A percentile compares a stretch with the other conserved stretches of the same genome.
Evolutionary conservation across 805 yeast genomes (phyloP).

Genomic region (Myxozyma melibiosi): DNA sequence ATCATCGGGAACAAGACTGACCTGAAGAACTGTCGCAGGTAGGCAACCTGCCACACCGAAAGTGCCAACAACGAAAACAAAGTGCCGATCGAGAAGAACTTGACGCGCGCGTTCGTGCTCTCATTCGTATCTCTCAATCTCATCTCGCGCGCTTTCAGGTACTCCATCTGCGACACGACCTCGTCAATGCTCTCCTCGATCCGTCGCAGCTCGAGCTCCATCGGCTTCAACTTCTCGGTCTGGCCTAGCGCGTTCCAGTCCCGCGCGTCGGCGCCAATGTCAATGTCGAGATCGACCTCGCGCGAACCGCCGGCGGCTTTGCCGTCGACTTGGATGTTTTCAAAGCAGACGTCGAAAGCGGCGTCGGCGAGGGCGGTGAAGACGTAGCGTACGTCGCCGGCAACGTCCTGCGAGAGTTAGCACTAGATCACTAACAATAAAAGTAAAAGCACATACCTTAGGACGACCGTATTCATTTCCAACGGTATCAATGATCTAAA

Average conservation of each 20-base stretch:
- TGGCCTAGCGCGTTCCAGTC: slow-evolving; percentile 97
- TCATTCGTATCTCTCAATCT: slow-evolving; percentile 95
- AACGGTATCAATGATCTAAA: slow-evolving; percentile 65
- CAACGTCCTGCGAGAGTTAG: slow-evolving; percentile 53
- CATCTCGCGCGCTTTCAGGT: slow-evolving; percentile 85
- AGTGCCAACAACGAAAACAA: slow-evolving; percentile 70
- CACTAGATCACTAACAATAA: background rate
- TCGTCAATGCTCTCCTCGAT: slow-evolving; percentile 85
- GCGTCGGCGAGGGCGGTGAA: slow-evolving; percentile 83
- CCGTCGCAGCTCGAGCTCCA: slow-evolving; percentile 85
- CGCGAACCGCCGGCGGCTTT: slow-evolving; percentile 52
- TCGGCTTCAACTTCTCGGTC: slow-evolving; percentile 87
- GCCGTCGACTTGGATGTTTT: slow-evolving; percentile 51
- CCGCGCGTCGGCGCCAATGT: slow-evolving; percentile 94
- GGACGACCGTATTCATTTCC: slow-evolving; percentile 85
- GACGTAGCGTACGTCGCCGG: slow-evolving; percentile 71
- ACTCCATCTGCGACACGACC: slow-evolving; percentile 74
- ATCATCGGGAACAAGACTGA: slow-evolving; percentile 13
- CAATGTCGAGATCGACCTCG: slow-evolving; percentile 85
- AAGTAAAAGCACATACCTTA: slow-evolving; percentile 40
- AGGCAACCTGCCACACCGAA: slow-evolving; percentile 91
- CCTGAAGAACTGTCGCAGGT: slow-evolving; percentile 85
- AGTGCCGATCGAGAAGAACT: slow-evolving; percentile 76
- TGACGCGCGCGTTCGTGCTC: slow-evolving; percentile 89
- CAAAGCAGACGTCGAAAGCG: slow-evolving; percentile 90